phyloP scores from a whole-genome alignment of 2,329 filamentous ascomycete species.

The Trichoderma atrobrunneum region DNA sequence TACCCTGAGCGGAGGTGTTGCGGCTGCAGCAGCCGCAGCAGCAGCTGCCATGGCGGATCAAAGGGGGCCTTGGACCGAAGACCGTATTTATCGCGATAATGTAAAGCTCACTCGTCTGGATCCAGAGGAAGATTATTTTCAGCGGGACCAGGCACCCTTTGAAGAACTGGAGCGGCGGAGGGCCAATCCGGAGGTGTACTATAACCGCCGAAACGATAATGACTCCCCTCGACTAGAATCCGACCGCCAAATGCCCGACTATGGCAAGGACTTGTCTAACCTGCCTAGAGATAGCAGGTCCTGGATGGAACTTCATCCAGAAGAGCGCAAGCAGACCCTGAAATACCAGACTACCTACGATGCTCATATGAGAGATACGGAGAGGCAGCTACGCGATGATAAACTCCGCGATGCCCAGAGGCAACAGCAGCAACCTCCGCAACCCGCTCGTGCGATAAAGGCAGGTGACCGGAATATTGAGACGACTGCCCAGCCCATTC shows the following conservation, averaged over 20 bases:
- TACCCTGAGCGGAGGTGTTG: slow-evolving; percentile 37
- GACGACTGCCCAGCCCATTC: slow-evolving; percentile 26
- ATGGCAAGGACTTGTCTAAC: neutral
- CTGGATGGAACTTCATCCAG: slow-evolving; percentile 30
- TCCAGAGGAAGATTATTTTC: neutral
- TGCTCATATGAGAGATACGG: slow-evolving; percentile 22
- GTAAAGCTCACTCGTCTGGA: slow-evolving; percentile 21
- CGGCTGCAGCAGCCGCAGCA: slow-evolving; percentile 49
- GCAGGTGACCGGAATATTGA: slow-evolving; percentile 25
- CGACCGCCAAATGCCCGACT: slow-evolving; percentile 8
- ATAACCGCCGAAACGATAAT: neutral
- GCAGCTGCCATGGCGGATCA: slow-evolving; percentile 34
- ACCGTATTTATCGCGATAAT: slow-evolving; percentile 24
- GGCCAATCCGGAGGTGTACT: slow-evolving; percentile 3
- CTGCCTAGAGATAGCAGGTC: slow-evolving; percentile 28
- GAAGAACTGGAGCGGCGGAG: slow-evolving; percentile 13
- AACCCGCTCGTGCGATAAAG: slow-evolving; percentile 27
- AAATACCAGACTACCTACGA: slow-evolving; percentile 26
- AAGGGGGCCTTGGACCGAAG: slow-evolving; percentile 22
- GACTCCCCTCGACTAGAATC: slow-evolving; percentile 2
- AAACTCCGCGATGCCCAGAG: slow-evolving; percentile 28
- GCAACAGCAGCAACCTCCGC: slow-evolving; percentile 17
- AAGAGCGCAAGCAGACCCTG: slow-evolving; percentile 28
- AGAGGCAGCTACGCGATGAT: slow-evolving; percentile 1
- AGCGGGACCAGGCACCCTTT: slow-evolving; percentile 17